Evolutionary conservation across 192 early-diverging fungal genomes (phyloP), one percentile per base, ranked within the genome.

Genomic region (Rhizophagus clarus): DNA sequence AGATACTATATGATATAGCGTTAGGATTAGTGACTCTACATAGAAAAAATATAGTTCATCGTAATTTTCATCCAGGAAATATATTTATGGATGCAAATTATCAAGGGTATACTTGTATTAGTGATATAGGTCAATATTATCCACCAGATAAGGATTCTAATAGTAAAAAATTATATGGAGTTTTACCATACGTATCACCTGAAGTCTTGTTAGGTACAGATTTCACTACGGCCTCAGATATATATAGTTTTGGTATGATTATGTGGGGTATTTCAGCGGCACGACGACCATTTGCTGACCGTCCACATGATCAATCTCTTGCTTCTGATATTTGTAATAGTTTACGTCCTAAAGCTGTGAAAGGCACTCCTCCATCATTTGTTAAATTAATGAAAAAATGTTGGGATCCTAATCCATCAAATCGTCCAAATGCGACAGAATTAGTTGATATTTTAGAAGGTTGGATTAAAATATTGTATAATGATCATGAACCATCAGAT

Each of bases 71-170:
- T 60, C 47, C 47, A 6, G 72, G 72, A 31, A 74, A 74, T 29
- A 60, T 74, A 32, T 60, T 74, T 49, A 32, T 74, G 20, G 51
- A 49, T 56, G 4, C 14, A 4, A 74, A 28, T 12, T 4, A 49
- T 29, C 47, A 42, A 29, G 72, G 47, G 47, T 56, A 51, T 17
- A 37, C 47, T 29, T 37, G 32, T 40, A 70, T 70, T 70, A 37
- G 32, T n/a, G 72, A 74, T 74, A 49, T 74, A 60, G 72, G 72
- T 32, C 42, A 60, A 49, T 74, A 60, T 74, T 60, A 31, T 74
- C 72, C 72, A 6, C 28, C 72, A 3, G 47, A 60, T 60, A 56
- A 74, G 2, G 20, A 28, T 26, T 28, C 22, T 8, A 51, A 74
- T 28, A 24, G 10, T n/a, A 37, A 34, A 22, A 37, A 9, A 37